These are phyloP conservation scores for Ceratobasidium papillatum DNA, from an alignment of 1,284 basidiomycete genomes.

Conservation along the genomic window DNA sequence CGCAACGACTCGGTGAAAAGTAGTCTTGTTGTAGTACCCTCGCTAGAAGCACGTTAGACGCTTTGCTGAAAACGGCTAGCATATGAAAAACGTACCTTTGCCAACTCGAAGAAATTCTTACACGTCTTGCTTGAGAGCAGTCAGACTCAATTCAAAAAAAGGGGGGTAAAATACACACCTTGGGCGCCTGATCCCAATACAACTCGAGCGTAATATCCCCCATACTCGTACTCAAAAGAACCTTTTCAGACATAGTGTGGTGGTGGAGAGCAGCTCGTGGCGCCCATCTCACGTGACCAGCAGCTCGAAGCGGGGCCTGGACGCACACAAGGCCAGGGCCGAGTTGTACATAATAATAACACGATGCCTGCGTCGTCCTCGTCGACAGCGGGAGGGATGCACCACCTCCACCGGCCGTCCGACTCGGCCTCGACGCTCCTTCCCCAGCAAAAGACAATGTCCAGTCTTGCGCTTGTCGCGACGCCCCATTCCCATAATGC, in stretches of 20 bases:
- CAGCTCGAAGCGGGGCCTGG: neutral
- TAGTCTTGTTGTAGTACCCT: slow-evolving; percentile 78
- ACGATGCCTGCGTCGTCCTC: slow-evolving; percentile 10
- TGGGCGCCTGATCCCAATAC: slow-evolving; percentile 90
- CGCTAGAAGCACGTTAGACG: slow-evolving; percentile 3
- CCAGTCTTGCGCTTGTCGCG: slow-evolving; percentile 25
- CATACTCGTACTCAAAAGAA: slow-evolving; percentile 86
- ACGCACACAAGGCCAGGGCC: neutral
- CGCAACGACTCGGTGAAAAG: slow-evolving; percentile 90
- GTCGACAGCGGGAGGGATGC: slow-evolving; percentile 1
- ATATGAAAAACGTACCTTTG: slow-evolving; percentile 68
- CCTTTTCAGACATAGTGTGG: slow-evolving; percentile 58
- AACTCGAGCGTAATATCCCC: slow-evolving; percentile 90
- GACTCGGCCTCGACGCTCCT: slow-evolving; percentile 32
- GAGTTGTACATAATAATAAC: slow-evolving; percentile 8
- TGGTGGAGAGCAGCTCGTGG: slow-evolving; percentile 11
- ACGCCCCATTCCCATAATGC: slow-evolving; percentile 26
- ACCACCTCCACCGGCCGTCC: slow-evolving; percentile 9
- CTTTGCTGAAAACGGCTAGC: neutral
- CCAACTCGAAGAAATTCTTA: slow-evolving; percentile 89
- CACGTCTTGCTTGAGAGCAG: slow-evolving; percentile 70
- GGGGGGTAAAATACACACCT: slow-evolving; percentile 60
- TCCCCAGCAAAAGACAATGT: slow-evolving; percentile 31
- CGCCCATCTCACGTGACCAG: slow-evolving; percentile 1
- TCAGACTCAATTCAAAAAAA: neutral